These are phyloP conservation scores for Alternaria solani DNA, from an alignment of 2,329 filamentous ascomycete genomes.

Conservation along the genomic window DNA sequence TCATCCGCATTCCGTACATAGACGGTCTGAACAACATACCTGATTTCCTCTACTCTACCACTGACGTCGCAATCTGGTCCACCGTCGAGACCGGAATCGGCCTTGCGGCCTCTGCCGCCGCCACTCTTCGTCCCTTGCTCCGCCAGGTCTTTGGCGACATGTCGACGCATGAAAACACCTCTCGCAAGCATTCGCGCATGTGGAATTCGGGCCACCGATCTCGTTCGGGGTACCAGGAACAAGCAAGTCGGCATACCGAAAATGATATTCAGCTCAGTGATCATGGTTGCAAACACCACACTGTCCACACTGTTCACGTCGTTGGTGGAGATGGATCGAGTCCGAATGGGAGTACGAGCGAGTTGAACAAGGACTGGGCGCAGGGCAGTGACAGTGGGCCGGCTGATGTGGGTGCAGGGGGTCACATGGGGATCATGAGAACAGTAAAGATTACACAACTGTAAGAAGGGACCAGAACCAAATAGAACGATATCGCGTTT, in stretches of 20 bases:
- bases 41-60: too few species aligned
- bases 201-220: conserved; percentile 17
- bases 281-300: too few species aligned
- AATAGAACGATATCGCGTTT: too few species aligned
- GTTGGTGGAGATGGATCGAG: conserved; percentile 13
- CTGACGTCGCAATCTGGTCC: too few species aligned
- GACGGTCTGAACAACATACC: too few species aligned
- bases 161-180: conserved; percentile 19
- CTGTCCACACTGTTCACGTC: conserved; percentile 7
- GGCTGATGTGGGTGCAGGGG: too few species aligned
- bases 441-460: too few species aligned
- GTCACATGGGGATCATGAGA: too few species aligned
- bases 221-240: conserved; percentile 22
- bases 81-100: conserved; percentile 25
- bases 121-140: conserved; percentile 24
- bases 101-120: conserved; percentile 23
- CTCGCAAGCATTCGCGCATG: conserved; percentile 21
- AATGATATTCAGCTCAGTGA: too few species aligned
- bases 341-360: conserved; percentile 18
- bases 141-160: conserved; percentile 22
- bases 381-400: background rate
- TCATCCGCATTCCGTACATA: too few species aligned
- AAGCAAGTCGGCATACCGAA: background rate
- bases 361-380: conserved; percentile 21
- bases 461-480: too few species aligned